These are phyloP conservation scores for Aspergillus flavus DNA, from an alignment of 2,329 filamentous ascomycete species.

Conservation along the genomic window DNA sequence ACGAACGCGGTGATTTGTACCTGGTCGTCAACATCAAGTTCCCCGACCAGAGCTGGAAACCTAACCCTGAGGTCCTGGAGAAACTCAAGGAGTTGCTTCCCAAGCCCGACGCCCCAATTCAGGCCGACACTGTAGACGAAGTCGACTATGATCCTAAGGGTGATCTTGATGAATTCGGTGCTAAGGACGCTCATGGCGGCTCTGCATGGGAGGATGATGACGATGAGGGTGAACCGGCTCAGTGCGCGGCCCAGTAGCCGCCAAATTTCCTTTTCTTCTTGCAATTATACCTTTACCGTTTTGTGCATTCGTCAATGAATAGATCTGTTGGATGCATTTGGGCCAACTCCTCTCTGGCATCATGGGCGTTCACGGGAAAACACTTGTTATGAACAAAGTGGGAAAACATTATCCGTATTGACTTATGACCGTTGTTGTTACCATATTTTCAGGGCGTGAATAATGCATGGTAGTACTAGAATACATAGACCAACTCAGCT, in stretches of 20 bases:
- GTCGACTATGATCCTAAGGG: slow-evolving; percentile 83
- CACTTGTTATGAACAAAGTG: slow-evolving; percentile 9
- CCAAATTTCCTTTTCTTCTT: slow-evolving; percentile 10
- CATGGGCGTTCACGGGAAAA: slow-evolving; percentile 30
- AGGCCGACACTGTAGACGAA: slow-evolving; percentile 78
- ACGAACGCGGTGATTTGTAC: slow-evolving; percentile 83
- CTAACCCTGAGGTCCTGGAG: slow-evolving; percentile 69
- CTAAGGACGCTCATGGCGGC: slow-evolving; percentile 45
- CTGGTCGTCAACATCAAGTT: slow-evolving; percentile 84
- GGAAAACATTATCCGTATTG: neutral
- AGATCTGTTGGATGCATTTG: slow-evolving; percentile 22
- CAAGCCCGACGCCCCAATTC: slow-evolving; percentile 59
- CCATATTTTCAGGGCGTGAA: neutral
- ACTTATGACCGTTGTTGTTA: neutral
- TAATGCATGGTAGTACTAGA: slow-evolving; percentile 1
- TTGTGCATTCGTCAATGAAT: slow-evolving; percentile 17
- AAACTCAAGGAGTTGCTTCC: slow-evolving; percentile 77
- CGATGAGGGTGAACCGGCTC: slow-evolving; percentile 47
- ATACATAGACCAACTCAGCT: neutral
- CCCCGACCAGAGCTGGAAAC: slow-evolving; percentile 82
- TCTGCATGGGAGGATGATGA: slow-evolving; percentile 55
- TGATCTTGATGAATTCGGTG: slow-evolving; percentile 71
- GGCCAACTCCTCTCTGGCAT: slow-evolving; percentile 28
- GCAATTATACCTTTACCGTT: slow-evolving; percentile 14
- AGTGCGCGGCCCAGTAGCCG: slow-evolving; percentile 52